Evolutionary conservation across 495 filamentous ascomycete species (phyloP), one percentile per base, ranked within the genome.

Genomic region (Poronia punctata): DNA sequence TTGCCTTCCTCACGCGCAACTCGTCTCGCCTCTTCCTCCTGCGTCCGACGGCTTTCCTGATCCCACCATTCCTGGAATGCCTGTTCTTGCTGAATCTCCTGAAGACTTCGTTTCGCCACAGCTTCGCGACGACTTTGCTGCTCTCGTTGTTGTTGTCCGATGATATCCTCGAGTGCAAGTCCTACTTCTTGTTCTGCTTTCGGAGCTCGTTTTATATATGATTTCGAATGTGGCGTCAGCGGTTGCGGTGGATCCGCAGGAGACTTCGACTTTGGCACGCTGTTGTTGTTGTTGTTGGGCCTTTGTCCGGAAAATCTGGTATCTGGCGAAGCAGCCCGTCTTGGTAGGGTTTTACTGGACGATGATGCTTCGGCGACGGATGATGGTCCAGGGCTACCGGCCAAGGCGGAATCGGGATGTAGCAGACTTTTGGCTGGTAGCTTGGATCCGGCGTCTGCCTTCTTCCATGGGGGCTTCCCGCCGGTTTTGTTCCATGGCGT

Each of bases 61-160:
- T 97, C 89, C 92, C 92, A 98, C 92, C 93, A 98, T 55, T 90
- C 81, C 59, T 95, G 85, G 61, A 98, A 98, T 23, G 88, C 86
- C 58, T 98, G 92, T 58, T 98, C 92, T 35, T 83, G 76, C 55
- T 98, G 93, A 48, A 98, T 98, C 27, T 97, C 92, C 53, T 90
- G 76, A 27, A 98, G 60, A 43, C 82, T 88, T 28, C 90, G 74
- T 58, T 93, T 95, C 2, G 84, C 83, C 0, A 72, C 78, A n/a
- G 86, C 86, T 61, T 94, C 88, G 27, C 75, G 79, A 45, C 92
- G 76, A 35, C 78, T 71, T 43, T 88, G 77, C 51, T 96, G 92
- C 46, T 94, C 89, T 5, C 76, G 78, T 56, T 82, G 78, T 61
- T 98, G 86, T 55, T 90, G 81, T 11, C 78, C 76, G 17, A 97